These are phyloP conservation scores for Colletotrichum cereale DNA, from an alignment of 2,329 filamentous ascomycete genomes.

Conservation along the genomic window DNA sequence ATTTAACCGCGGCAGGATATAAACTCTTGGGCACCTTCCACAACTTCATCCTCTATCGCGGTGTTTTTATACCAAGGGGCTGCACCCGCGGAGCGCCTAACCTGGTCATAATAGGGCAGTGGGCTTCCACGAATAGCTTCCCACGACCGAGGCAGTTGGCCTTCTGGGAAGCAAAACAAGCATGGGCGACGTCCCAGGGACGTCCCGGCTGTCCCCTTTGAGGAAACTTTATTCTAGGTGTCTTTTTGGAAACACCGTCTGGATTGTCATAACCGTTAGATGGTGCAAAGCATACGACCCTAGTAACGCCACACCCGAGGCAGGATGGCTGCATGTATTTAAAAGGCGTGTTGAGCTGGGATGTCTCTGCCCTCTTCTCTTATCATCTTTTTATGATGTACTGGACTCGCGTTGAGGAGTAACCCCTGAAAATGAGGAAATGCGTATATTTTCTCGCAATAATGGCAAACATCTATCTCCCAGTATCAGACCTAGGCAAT, in stretches of 20 bases:
- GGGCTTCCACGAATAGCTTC: not conserved
- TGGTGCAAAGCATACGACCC: too few species aligned
- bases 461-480: not conserved
- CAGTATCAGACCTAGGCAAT: not conserved
- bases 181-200: slow-evolving; percentile 2
- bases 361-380: not conserved
- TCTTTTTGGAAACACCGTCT: not conserved
- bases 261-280: not conserved
- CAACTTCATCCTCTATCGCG: too few species aligned
- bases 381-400: not conserved
- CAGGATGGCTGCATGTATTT: not conserved
- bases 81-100: too few species aligned
- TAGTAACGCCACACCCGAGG: not conserved
- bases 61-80: too few species aligned
- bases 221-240: slow-evolving; percentile 19
- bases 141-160: not conserved
- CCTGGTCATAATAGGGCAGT: too few species aligned
- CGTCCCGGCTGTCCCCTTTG: slow-evolving; percentile 8
- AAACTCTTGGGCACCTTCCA: too few species aligned
- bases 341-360: not conserved
- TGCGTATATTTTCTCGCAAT: not conserved
- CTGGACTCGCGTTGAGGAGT: not conserved
- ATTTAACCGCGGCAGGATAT: too few species aligned
- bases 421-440: not conserved
- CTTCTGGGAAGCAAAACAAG: too few species aligned